Evolutionary conservation across 2,329 filamentous ascomycete genomes (phyloP), one percentile per base, ranked within the genome.

Genomic region (Aulographum hederae): DNA sequence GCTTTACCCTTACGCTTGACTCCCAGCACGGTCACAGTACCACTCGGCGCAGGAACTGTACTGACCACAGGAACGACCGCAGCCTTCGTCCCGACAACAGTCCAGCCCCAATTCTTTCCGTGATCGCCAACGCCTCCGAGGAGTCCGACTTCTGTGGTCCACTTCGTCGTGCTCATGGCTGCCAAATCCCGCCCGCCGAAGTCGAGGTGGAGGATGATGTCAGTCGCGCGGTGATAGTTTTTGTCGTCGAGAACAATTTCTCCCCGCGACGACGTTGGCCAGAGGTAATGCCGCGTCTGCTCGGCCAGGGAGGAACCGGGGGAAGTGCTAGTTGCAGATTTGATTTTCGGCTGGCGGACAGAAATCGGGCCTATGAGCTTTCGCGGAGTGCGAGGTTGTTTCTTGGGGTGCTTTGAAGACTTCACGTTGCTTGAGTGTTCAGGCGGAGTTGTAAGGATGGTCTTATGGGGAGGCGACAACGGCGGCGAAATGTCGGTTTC

Each of bases 171-270:
- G 43, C 77, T 81, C 19, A 61, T 59, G 2, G 56, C 57, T 0
- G 76, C 73, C 30, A 75, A 66, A 8, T 68, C 65, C 3, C 72
- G 51, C 6, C 65, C 75, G 1, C 69, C 62, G 50, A 89, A 89
- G 48, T 84, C 78, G 0, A 84, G 65, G 35, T 76, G 69, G 4
- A 85, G 61, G 0, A 89, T 58, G 6, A 81, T 54, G 41, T 82
- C 78, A 14, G 70, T 61, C 6, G 72, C 67, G 8, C 76, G 67
- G 38, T 72, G 71, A 52, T 82, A 84, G 30, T 66, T 63, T 17
- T 60, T 56, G 15, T 76, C 69, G 10, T 68, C 63, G 3, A 84
- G 62, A 8, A 80, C 59, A 13, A 69, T 60, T 30, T 69, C 61
- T 1, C 76, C 78, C 11, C 76, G 61, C 3, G 71, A 73, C 15